These are phyloP conservation scores for Gigaspora rosea DNA, from an alignment of 192 early-diverging fungal species.

Conservation along the genomic window DNA sequence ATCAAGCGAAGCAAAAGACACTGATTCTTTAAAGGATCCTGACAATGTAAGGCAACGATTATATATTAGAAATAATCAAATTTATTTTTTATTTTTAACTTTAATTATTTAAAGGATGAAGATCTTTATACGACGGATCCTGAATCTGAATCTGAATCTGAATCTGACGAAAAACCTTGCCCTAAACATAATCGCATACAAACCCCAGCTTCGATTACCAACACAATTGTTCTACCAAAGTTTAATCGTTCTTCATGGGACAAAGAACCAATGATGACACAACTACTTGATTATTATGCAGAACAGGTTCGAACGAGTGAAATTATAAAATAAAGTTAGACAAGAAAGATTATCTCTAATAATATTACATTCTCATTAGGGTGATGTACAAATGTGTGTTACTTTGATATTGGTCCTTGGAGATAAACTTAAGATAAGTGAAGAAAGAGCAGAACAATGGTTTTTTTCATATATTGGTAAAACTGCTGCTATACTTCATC, in stretches of 20 bases:
- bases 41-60: too few species aligned
- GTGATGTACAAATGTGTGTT: constrained; percentile 82
- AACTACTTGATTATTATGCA: constrained; percentile 69
- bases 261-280: constrained; percentile 51
- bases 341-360: not conserved
- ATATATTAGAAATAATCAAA: too few species aligned
- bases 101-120: too few species aligned
- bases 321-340: constrained; percentile 5
- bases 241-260: constrained; percentile 42
- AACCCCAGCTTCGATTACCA: constrained; percentile 30
- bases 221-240: constrained; percentile 42
- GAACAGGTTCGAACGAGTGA: constrained; percentile 55
- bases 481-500: not conserved
- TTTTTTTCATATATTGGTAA: constrained; percentile 70
- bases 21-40: constrained; percentile 1
- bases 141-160: not conserved
- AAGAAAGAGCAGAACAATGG: constrained; percentile 64
- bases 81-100: too few species aligned
- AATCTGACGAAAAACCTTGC: not conserved
- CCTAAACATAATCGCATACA: not conserved
- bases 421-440: constrained; percentile 43
- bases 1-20: not conserved
- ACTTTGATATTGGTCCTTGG: constrained; percentile 63
- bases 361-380: constrained; percentile 35
- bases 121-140: not conserved